Conservation (phyloP, 2,329 filamentous ascomycete species). For the Celoporthe dispersa region DNA sequence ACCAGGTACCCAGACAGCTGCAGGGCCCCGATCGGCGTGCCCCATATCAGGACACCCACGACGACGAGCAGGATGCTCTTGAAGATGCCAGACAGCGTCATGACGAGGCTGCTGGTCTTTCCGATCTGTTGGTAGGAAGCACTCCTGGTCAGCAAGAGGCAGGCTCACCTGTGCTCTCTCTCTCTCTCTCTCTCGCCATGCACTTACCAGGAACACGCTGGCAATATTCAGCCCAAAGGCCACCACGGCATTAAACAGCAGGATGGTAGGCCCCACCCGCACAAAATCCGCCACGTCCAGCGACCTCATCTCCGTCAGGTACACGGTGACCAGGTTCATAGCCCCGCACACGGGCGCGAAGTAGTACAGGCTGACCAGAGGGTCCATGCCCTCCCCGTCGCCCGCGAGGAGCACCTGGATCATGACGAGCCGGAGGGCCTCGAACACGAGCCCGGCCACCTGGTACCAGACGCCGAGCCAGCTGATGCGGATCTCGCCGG, state of each 20-base stretch:
- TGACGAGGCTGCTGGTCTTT: slow-evolving; percentile 83
- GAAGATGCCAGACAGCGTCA: slow-evolving; percentile 83
- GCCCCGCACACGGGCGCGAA: slow-evolving; percentile 83
- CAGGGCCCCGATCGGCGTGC: slow-evolving; percentile 69
- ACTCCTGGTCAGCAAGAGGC: not conserved
- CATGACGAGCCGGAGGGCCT: slow-evolving; percentile 83
- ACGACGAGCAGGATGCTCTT: slow-evolving; percentile 86
- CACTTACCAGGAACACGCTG: slow-evolving; percentile 80
- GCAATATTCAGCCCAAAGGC: slow-evolving; percentile 83
- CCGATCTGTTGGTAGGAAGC: slow-evolving; percentile 67
- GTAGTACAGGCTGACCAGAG: slow-evolving; percentile 86
- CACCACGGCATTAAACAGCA: slow-evolving; percentile 71
- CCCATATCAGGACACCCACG: slow-evolving; percentile 78
- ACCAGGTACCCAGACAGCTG: slow-evolving; percentile 81
- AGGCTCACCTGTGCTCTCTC: too few species aligned
- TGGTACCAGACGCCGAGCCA: slow-evolving; percentile 71
- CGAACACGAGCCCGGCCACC: slow-evolving; percentile 75
- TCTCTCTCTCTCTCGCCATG: not conserved
- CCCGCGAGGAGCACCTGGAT: slow-evolving; percentile 80
- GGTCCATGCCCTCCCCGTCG: slow-evolving; percentile 83
- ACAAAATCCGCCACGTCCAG: slow-evolving; percentile 70
- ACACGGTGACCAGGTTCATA: slow-evolving; percentile 75
- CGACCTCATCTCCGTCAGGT: slow-evolving; percentile 69
- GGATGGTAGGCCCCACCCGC: slow-evolving; percentile 65
- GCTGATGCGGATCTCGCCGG: slow-evolving; percentile 72